Conservation (phyloP, 495 filamentous ascomycete species). For the Polyplosphaeria fusca region DNA sequence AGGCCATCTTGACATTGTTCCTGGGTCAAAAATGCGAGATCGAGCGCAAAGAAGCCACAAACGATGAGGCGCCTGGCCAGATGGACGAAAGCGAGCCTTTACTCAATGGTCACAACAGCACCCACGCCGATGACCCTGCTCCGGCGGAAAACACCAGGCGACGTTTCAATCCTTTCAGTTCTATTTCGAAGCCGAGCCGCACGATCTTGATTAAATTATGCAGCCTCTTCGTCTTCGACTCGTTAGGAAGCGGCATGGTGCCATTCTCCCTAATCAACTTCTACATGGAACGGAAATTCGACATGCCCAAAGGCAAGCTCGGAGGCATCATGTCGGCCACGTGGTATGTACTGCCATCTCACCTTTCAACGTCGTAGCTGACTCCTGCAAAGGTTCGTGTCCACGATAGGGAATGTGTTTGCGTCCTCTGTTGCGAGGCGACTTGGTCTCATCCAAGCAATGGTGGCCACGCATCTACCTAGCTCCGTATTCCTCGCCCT, state of each 20-base stretch:
- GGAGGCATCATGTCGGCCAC: conserved; percentile 32
- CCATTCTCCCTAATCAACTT: conserved; percentile 53
- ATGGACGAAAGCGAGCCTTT: conserved; percentile 19
- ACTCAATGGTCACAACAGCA: neutral
- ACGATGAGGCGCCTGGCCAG: conserved; percentile 17
- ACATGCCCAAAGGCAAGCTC: conserved; percentile 59
- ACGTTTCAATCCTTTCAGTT: conserved; percentile 23
- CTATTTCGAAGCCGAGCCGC: conserved; percentile 40
- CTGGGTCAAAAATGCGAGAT: conserved; percentile 62
- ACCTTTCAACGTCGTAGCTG: conserved; percentile 60
- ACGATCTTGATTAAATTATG: conserved; percentile 66
- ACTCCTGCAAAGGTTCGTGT: conserved; percentile 49
- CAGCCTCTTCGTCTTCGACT: conserved; percentile 74
- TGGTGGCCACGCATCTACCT: conserved; percentile 83
- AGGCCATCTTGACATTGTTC: conserved; percentile 57
- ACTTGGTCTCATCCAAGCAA: conserved; percentile 78
- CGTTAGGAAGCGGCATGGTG: conserved; percentile 74
- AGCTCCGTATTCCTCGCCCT: conserved; percentile 69
- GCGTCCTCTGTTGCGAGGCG: conserved; percentile 71
- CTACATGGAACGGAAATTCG: conserved; percentile 75
- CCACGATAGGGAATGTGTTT: conserved; percentile 66
- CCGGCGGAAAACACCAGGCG: neutral
- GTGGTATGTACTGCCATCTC: conserved; percentile 2
- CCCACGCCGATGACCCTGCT: neutral
- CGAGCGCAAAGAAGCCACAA: neutral